Evolutionary conservation across 2,329 filamentous ascomycete genomes (phyloP).

Genomic region (Penicillium nordicum): DNA sequence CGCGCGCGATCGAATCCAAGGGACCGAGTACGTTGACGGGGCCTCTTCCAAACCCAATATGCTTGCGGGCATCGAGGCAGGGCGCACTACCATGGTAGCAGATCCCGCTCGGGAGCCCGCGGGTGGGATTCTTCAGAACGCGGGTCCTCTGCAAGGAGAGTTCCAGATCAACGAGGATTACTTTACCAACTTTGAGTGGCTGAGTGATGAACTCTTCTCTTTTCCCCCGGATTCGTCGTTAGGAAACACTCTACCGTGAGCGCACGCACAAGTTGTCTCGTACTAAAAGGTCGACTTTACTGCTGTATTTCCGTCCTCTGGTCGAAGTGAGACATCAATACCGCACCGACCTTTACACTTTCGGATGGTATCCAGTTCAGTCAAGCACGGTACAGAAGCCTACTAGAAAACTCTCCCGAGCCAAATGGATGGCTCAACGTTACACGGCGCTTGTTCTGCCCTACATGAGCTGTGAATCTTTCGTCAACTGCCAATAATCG

Average conservation of each 20-base stretch:
- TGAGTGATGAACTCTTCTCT: slow-evolving; percentile 32
- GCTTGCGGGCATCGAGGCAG: slow-evolving; percentile 7
- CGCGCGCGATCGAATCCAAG: slow-evolving; percentile 13
- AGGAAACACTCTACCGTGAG: slow-evolving; percentile 14
- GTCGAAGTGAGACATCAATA: too few relatives aligned
- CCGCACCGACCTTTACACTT: not conserved
- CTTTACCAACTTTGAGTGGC: slow-evolving; percentile 40
- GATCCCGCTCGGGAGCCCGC: slow-evolving; percentile 7
- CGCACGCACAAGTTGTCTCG: not conserved
- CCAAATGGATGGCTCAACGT: not conserved
- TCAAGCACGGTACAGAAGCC: not conserved
- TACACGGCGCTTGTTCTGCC: not conserved
- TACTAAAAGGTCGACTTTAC: not conserved
- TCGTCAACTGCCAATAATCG: not conserved
- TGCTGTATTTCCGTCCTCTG: not conserved
- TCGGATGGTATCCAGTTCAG: not conserved
- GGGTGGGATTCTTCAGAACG: not conserved
- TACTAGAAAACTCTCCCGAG: not conserved
- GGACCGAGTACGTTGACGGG: slow-evolving; percentile 18
- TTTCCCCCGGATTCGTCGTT: slow-evolving; percentile 23
- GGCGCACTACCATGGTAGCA: slow-evolving; percentile 1
- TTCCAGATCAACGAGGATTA: slow-evolving; percentile 37
- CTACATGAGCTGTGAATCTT: not conserved
- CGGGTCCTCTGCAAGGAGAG: slow-evolving; percentile 18
- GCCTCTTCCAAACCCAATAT: slow-evolving; percentile 1